Evolutionary conservation across 345 rosid species (phyloP).

Genomic region (Tarenaya hassleriana): DNA sequence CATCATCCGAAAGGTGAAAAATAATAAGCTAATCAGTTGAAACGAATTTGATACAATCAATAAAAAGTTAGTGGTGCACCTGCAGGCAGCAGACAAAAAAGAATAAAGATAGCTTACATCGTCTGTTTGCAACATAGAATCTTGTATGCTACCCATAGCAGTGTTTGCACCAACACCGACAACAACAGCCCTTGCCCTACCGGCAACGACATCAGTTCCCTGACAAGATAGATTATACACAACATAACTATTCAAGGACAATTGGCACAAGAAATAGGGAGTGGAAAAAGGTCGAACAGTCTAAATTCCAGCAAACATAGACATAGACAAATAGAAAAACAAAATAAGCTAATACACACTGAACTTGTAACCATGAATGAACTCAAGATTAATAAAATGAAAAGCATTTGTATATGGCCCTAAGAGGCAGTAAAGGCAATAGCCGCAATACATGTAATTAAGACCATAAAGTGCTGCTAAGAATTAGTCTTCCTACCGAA

Average conservation of each 20-base stretch:
- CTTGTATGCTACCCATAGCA: slow-evolving; percentile 98
- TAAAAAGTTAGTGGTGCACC: slow-evolving; percentile 10
- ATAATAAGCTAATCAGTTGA: background rate
- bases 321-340: background rate
- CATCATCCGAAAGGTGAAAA: background rate
- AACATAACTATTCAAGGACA: slow-evolving; percentile 2
- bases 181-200: slow-evolving; percentile 95
- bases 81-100: slow-evolving; percentile 9
- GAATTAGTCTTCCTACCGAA: slow-evolving; percentile 52
- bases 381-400: slow-evolving; percentile 3
- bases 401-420: slow-evolving; percentile 2
- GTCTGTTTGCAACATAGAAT: slow-evolving; percentile 88
- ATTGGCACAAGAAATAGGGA: background rate
- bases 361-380: slow-evolving; percentile 11
- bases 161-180: slow-evolving; percentile 92
- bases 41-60: slow-evolving; percentile 6
- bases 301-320: slow-evolving; percentile 7
- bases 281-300: slow-evolving; percentile 5
- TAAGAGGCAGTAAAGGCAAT: background rate
- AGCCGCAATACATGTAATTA: background rate
- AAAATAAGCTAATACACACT: slow-evolving; percentile 4
- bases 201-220: slow-evolving; percentile 93
- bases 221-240: slow-evolving; percentile 37
- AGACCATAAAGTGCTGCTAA: slow-evolving; percentile 20
- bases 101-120: slow-evolving; percentile 50